Evolutionary conservation across 2,329 filamentous ascomycete genomes (phyloP).

Genomic region (Fusarium scirpi): DNA sequence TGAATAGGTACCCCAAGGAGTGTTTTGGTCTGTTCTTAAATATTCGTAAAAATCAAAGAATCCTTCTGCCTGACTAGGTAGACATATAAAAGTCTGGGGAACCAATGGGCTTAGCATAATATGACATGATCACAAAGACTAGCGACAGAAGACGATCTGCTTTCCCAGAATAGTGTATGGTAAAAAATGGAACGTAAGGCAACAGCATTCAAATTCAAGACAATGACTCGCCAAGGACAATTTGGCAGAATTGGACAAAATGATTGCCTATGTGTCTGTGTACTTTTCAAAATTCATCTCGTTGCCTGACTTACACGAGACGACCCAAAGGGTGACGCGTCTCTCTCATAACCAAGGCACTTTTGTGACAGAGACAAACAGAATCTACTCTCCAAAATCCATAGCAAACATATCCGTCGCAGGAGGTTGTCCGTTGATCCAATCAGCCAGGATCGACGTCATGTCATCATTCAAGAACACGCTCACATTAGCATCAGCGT

Average conservation of each 20-base stretch:
- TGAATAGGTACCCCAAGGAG: accelerated
- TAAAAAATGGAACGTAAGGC: not conserved
- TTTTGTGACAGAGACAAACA: not conserved
- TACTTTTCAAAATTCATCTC: not conserved
- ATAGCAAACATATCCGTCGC: slow-evolving; percentile 33
- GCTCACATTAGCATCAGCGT: not conserved
- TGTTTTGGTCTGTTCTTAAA: not conserved
- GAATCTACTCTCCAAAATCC: slow-evolving; percentile 19
- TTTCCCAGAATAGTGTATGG: not conserved
- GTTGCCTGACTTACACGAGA: not conserved
- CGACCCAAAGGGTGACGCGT: not conserved
- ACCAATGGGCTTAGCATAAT: not conserved
- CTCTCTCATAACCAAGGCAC: too few relatives aligned
- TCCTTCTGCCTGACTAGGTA: slow-evolving; percentile 22
- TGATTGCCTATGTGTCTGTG: not conserved
- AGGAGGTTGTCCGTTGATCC: slow-evolving; percentile 35
- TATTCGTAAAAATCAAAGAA: accelerated
- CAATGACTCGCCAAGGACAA: not conserved
- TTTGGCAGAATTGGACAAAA: too few relatives aligned
- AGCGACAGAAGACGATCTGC: not conserved
- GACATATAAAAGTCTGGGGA: not conserved
- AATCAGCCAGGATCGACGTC: slow-evolving; percentile 35
- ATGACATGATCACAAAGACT: not conserved
- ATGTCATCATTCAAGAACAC: slow-evolving; percentile 28
- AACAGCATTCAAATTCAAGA: not conserved